These are phyloP conservation scores for Rhodotorula mucilaginosa DNA, from an alignment of 1,284 basidiomycete genomes.

Conservation along the genomic window DNA sequence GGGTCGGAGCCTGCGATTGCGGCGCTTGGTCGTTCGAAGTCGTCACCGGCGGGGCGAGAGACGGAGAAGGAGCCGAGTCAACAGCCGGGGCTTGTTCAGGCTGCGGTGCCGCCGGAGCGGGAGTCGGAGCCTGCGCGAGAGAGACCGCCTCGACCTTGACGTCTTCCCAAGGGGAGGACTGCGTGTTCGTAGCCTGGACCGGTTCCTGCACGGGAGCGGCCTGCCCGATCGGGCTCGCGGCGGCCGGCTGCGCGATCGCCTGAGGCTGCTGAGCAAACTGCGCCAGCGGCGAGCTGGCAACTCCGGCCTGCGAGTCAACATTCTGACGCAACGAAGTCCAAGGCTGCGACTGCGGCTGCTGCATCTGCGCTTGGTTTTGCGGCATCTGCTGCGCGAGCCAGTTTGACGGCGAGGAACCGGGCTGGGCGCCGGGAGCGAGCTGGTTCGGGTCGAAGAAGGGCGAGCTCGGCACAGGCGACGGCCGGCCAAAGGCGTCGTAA, in stretches of 20 bases:
- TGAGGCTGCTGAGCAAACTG: conserved; percentile 8
- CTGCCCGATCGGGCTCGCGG: background rate
- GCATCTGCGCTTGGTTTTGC: conserved; percentile 23
- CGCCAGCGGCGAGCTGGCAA: conserved; percentile 9
- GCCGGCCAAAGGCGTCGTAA: conserved; percentile 25
- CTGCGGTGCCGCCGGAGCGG: conserved; percentile 44
- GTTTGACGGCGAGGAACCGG: background rate
- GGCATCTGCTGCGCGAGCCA: conserved; percentile 29
- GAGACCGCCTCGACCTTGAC: conserved; percentile 50
- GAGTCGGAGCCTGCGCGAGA: background rate
- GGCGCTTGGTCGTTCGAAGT: background rate
- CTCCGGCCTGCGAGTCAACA: background rate
- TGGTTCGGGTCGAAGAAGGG: conserved; percentile 32
- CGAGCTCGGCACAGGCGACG: conserved; percentile 17
- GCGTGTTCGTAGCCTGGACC: background rate
- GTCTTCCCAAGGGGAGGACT: conserved; percentile 39
- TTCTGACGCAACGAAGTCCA: background rate
- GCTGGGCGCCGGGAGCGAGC: conserved; percentile 13
- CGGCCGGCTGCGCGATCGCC: conserved; percentile 4
- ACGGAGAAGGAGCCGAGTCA: too few relatives aligned
- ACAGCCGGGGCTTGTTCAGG: too few relatives aligned
- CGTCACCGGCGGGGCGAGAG: too few relatives aligned
- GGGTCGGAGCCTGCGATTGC: conserved; percentile 7
- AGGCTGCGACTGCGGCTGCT: conserved; percentile 8
- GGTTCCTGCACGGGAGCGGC: conserved; percentile 1